A percentile compares a stretch with the other conserved stretches of the same genome.
Conservation (phyloP, 192 early-diverging fungal species). For the Physocladia obscura region DNA sequence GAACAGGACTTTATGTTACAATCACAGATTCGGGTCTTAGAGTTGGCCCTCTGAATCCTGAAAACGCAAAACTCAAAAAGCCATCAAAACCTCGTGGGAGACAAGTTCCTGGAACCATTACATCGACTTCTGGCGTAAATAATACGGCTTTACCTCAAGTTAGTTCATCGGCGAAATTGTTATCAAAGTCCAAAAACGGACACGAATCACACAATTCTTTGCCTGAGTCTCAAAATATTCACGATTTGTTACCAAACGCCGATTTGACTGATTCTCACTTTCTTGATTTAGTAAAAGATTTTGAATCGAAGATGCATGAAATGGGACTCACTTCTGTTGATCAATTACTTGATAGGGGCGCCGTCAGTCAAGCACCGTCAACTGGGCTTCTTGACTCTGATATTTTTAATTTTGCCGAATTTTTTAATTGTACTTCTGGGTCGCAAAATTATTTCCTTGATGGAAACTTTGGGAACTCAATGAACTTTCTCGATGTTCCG, state of each 20-base stretch:
- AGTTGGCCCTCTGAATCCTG: not conserved
- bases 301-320: slow-evolving; percentile 11
- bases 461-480: not conserved
- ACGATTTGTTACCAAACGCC: no score
- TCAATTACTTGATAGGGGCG: not conserved
- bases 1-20: slow-evolving; percentile 21
- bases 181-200: no score
- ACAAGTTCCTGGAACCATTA: no score
- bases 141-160: no score
- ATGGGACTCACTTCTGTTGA: slow-evolving; percentile 1
- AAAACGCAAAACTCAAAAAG: not conserved
- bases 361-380: not conserved
- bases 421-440: not conserved
- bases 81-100: not conserved
- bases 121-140: no score
- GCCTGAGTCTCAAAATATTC: no score
- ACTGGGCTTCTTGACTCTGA: not conserved
- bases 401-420: not conserved
- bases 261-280: no score
- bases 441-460: not conserved
- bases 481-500: not conserved
- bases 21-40: slow-evolving; percentile 9
- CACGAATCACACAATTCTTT: no score
- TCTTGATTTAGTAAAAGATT: no score
- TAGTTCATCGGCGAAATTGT: no score